Base-by-base conservation (phyloP, 805 yeast genomes). In the Cyberlindnera suaveolens region DNA sequence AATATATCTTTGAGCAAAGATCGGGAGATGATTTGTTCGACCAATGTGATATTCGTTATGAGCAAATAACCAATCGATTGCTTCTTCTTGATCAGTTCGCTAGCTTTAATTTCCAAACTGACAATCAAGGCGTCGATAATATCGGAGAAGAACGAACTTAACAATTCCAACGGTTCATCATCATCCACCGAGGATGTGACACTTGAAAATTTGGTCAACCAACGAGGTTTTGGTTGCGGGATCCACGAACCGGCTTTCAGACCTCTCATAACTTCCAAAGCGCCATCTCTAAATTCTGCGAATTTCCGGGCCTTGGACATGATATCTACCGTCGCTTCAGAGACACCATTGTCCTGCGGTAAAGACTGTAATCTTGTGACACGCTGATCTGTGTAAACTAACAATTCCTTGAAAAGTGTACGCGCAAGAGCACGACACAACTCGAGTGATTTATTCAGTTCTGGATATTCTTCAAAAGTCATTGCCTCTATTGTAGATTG, bases 61-160 rank as follows among this genome's bases (percentile, higher is more conserved):
- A 88, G 65, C 61, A 83, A 75, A 50, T 77, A 78, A 1, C 96
- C 96, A 47, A 85, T 59, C 20, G 68, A 59, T 42, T 66, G 68
- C 41, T 65, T 67, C 38, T 50, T 58, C 45, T 44, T 64, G 49
- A 32, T 57, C 30, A 48, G 33, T 35, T 46, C 49, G 5, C 72
- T 71, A 26, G 85, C 77, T 49, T 74, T 73, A 40, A 77, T 67
- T 58, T 85, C 95, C 38, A 90, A 63, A 41, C 74, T 74, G 29
- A 80, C 68, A 58, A 82, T 71, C 20, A 87, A 72, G 36, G 81
- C 79, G 60, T 90, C 96, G 35, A 91, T 72, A 36, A 84, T 71
- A 60, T 91, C 98, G 40, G 89, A 75, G 47, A 78, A 74, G 56
- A 75, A 90, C 36, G 84, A 71, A 1, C 88, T 74, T 30, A 88